A percentile compares a stretch with the other conserved stretches of the same genome.
Evolutionary conservation across 1,284 basidiomycete genomes (phyloP).

Genomic region (Stereum hirsutum): DNA sequence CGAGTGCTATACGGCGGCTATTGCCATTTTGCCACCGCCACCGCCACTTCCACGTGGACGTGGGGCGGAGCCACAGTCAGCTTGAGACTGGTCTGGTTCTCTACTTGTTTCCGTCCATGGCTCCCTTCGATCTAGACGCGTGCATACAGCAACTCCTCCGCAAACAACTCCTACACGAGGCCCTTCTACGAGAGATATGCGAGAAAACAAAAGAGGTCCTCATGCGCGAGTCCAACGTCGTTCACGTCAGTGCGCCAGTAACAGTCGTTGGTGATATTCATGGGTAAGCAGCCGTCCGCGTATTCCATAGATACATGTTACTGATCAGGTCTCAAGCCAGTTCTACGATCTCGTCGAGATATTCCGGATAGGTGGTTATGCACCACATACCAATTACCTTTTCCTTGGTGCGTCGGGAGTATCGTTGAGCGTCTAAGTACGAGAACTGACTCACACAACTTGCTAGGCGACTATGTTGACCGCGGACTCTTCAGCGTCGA

Average conservation of each 20-base stretch:
- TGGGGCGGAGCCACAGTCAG: no score
- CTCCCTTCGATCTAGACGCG: constrained; percentile 91
- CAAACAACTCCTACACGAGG: constrained; percentile 91
- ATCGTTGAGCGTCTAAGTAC: background rate
- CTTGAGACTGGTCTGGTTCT: no score
- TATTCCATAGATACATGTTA: constrained; percentile 12
- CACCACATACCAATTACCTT: constrained; percentile 95
- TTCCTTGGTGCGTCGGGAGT: constrained; percentile 79
- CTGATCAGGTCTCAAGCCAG: constrained; percentile 58
- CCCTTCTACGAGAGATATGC: constrained; percentile 91
- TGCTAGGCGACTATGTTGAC: constrained; percentile 93
- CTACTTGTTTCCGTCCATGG: constrained; percentile 37
- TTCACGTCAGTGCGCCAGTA: constrained; percentile 96
- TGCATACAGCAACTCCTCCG: constrained; percentile 86
- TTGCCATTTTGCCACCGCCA: no score
- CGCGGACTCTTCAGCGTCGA: constrained; percentile 97
- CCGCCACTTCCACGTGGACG: no score
- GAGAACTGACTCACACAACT: background rate
- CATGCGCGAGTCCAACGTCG: constrained; percentile 98
- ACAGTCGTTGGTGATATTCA: constrained; percentile 99
- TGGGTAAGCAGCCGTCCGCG: constrained; percentile 56
- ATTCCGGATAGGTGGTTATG: constrained; percentile 96
- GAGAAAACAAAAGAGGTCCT: constrained; percentile 98
- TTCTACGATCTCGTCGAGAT: constrained; percentile 99
- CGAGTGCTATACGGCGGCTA: no score